Evolutionary conservation across 176 grass and related monocot genomes (phyloP), one percentile per base, ranked within the genome.

Genomic region (Pontederia paniculata): DNA sequence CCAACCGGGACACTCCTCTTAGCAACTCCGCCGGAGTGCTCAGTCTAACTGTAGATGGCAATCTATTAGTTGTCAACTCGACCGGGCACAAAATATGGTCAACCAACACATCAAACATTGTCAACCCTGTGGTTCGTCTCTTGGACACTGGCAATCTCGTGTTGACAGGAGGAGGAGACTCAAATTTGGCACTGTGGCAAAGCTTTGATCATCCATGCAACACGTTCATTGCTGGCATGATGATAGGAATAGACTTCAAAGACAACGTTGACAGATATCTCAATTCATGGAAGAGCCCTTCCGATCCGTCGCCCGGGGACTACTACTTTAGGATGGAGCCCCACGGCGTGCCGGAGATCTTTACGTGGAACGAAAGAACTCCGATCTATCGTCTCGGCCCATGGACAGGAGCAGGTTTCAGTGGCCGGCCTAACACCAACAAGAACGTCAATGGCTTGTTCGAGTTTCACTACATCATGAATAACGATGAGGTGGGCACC

Each of bases 401-500:
- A 46, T 63, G 44, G 60, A 17, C 45, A 22, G 60, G 60, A 11
- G 23, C 13, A 16, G 60, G 44, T 48, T 47, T 17, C 19, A 63
- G 60, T 63, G 60, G 60, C 0, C 60, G 44, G 4, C 60, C 60
- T 48, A 45, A 63, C 44, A 23, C 47, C 19, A 5, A 11, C 8
- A n/a, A 70, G 25, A 73, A 59, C 58, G 28, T 37, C 7, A 37
- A 37, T 37, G 69, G 69, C 42, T 46, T 65, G 20, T 65, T 94
- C 44, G 71, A 10, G 3, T 94, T 94, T 70, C 54, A 73, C 17
- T 94, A 81, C 57, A 31, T 85, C 3, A 72, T 44, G 50, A 74
- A 88, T 72, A 9, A 66, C 23, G 72, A 25, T 48, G 69, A 85
- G 28, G 52, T 60, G 2, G 88, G 85, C 71, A 88, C 84, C 64